Percentiles rank a stretch among this genome's conserved stretches.
phyloP scores from a whole-genome alignment of 495 filamentous ascomycete species.

The Daldinia childiae region DNA sequence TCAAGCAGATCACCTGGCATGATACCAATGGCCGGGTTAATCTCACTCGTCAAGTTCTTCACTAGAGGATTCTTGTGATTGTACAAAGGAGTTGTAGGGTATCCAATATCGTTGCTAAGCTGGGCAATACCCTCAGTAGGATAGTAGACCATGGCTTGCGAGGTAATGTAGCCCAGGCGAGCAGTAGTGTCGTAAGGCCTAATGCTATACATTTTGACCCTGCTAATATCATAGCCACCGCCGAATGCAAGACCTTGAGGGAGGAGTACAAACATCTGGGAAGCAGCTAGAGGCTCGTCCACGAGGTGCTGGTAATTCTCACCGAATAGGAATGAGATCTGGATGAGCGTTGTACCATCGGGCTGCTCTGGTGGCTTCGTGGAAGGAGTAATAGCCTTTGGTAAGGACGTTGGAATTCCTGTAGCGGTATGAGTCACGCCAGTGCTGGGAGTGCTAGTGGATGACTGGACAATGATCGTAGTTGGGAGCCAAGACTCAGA shows the following conservation, averaged over 20 bases:
- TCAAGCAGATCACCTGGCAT: conserved; percentile 63
- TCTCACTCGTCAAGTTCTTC: conserved; percentile 75
- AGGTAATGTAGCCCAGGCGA: conserved; percentile 81
- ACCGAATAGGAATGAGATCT: conserved; percentile 81
- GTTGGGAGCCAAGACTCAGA: conserved; percentile 56
- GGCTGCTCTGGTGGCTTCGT: conserved; percentile 56
- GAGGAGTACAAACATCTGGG: conserved; percentile 87
- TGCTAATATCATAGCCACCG: conserved; percentile 56
- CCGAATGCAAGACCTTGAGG: conserved; percentile 79
- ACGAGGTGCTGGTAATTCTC: conserved; percentile 89
- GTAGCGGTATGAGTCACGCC: conserved; percentile 43
- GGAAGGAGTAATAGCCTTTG: conserved; percentile 76
- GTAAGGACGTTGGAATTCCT: conserved; percentile 70
- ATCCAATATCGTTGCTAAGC: conserved; percentile 70
- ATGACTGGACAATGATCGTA: conserved; percentile 54
- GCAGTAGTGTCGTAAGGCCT: conserved; percentile 78
- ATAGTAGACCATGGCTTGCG: conserved; percentile 78
- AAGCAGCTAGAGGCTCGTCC: conserved; percentile 70
- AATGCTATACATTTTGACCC: conserved; percentile 75
- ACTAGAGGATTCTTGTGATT: conserved; percentile 67
- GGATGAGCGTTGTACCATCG: conserved; percentile 70
- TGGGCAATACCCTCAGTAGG: conserved; percentile 70
- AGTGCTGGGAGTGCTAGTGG: conserved; percentile 44
- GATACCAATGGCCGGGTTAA: conserved; percentile 87
- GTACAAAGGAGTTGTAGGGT: conserved; percentile 78